Conservation (phyloP, 2,329 filamentous ascomycete genomes). For the Thielaviopsis populi region DNA sequence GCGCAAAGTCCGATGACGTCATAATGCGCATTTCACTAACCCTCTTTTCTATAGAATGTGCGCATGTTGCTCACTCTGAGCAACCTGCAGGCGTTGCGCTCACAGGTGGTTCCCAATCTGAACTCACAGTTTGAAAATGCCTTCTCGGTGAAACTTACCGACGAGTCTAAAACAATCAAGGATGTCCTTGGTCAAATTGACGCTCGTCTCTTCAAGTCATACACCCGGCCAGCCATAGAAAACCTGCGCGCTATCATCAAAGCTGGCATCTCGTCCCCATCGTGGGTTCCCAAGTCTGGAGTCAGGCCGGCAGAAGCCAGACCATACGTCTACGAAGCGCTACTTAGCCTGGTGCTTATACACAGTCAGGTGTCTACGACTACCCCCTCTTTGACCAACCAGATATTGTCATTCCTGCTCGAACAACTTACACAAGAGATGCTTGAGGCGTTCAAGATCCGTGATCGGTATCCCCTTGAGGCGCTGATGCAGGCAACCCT, state of each 20-base stretch:
- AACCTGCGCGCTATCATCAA: slow-evolving; percentile 55
- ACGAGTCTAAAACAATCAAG: slow-evolving; percentile 81
- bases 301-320: slow-evolving; percentile 57
- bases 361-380: slow-evolving; percentile 82
- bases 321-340: slow-evolving; percentile 77
- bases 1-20: neutral
- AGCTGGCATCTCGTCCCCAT: slow-evolving; percentile 51
- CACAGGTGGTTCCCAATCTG: slow-evolving; percentile 72
- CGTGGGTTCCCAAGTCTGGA: slow-evolving; percentile 50
- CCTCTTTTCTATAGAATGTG: slow-evolving; percentile 46
- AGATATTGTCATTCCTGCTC: slow-evolving; percentile 74
- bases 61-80: slow-evolving; percentile 88
- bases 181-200: slow-evolving; percentile 88
- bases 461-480: slow-evolving; percentile 55
- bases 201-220: slow-evolving; percentile 77
- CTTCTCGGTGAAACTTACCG: slow-evolving; percentile 86
- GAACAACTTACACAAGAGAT: slow-evolving; percentile 67
- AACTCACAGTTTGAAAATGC: slow-evolving; percentile 84
- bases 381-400: slow-evolving; percentile 56
- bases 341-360: slow-evolving; percentile 74
- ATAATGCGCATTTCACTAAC: neutral
- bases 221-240: slow-evolving; percentile 63
- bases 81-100: slow-evolving; percentile 72
- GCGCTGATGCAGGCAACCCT: slow-evolving; percentile 93
- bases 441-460: slow-evolving; percentile 61